Evolutionary conservation across 306 rosid species (phyloP).

Genomic region (Vigna hirtella): DNA sequence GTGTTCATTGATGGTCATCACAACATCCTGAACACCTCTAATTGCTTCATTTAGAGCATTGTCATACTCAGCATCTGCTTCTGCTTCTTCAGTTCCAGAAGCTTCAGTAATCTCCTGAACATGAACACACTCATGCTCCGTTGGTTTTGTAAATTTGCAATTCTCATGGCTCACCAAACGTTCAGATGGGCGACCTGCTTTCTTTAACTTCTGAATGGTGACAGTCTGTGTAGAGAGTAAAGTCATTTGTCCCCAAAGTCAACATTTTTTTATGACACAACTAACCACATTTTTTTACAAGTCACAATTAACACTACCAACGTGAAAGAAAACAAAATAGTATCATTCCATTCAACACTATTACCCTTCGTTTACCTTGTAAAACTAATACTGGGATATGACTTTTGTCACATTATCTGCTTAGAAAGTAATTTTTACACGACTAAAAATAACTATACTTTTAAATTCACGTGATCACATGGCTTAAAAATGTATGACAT

Average conservation of each 20-base stretch:
- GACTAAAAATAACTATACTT: not conserved
- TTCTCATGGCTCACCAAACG: slow-evolving; percentile 83
- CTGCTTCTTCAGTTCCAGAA: slow-evolving; percentile 92
- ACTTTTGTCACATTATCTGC: not conserved
- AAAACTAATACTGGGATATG: not conserved
- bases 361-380: not conserved
- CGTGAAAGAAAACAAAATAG: not conserved
- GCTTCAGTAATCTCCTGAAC: slow-evolving; percentile 86
- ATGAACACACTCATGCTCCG: slow-evolving; percentile 77
- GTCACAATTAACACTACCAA: not conserved
- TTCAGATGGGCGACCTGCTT: slow-evolving; percentile 86
- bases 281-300: too few relatives aligned
- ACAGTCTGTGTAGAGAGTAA: slow-evolving; percentile 64
- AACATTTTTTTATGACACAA: not conserved
- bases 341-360: slow-evolving; percentile 17
- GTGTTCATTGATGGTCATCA: slow-evolving; percentile 82
- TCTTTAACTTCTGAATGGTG: slow-evolving; percentile 82
- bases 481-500: too few relatives aligned
- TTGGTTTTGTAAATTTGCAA: slow-evolving; percentile 69
- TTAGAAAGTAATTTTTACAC: not conserved
- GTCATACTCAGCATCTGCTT: slow-evolving; percentile 85
- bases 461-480: not conserved
- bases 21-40: slow-evolving; percentile 86
- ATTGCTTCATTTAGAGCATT: slow-evolving; percentile 90
- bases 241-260: slow-evolving; percentile 49